Base-by-base conservation (phyloP, 1,284 basidiomycete genomes). In the Bjerkandera adusta region DNA sequence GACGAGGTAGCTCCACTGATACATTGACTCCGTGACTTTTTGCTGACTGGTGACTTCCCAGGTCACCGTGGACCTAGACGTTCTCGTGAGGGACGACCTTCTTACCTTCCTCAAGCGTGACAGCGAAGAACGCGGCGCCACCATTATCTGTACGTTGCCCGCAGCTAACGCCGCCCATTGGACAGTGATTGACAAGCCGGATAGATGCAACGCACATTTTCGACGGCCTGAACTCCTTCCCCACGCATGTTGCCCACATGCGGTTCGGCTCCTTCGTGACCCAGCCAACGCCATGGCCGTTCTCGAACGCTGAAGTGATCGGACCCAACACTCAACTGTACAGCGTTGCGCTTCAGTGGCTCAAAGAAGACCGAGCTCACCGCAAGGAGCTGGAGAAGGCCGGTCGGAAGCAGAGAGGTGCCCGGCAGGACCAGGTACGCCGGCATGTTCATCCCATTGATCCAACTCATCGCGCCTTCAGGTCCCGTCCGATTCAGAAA, bases 31-130 rank as follows among this genome's bases (percentile, higher is more conserved):
- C 4, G 20, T n/a, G n/a, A 36, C 22, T 11, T 20, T 24, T 15
- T 24, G 15, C 15, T 38, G 27, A 49, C 22, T 22, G 20, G 11
- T 52, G 36, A 34, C 32, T 16, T 29, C 20, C 20, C 54, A 87
- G 89, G 91, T 98, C 43, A 99, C 96, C 0, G 97, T 99, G 26
- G 97, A 99, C 65, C 74, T 99, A n/a, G 97, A 99, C 59, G 95
- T 98, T 5, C 80, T 98, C 32, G 97, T 99, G 35, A 85, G 97
- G 37, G 83, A 91, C 43, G 91, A 97, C 53, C 73, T 99, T 18
- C 79, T 99, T 55, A 79, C 74, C 15, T 99, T 98, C 68, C 76
- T 99, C 35, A 85, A 85, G 54, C 68, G 78, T 16, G 97, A 99
- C 61, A 91, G 91, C 52, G 79, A 88, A 54, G 66, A 70, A 11